Conservation (phyloP, 768 basidiomycete genomes). For the Suillus discolor region DNA sequence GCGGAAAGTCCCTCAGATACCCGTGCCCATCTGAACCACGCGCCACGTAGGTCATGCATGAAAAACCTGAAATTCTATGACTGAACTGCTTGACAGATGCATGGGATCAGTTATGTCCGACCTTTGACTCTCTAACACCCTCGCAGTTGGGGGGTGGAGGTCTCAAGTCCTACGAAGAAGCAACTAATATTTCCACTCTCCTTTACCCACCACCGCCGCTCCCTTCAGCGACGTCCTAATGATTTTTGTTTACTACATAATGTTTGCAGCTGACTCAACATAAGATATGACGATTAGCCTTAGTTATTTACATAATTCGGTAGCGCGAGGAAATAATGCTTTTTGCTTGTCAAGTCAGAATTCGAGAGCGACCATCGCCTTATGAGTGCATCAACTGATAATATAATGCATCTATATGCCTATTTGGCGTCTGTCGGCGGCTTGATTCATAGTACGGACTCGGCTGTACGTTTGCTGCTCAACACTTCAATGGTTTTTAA, state of each 20-base stretch:
- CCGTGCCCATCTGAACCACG: neutral
- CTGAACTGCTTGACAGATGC: slow-evolving; percentile 15
- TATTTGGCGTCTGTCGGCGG: too few species aligned
- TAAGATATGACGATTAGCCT: neutral
- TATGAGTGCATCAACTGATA: too few species aligned
- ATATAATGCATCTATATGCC: too few species aligned
- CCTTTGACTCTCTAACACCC: slow-evolving; percentile 19
- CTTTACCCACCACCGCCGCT: slow-evolving; percentile 15
- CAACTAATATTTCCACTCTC: slow-evolving; percentile 20
- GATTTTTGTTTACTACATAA: neutral
- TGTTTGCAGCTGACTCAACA: neutral
- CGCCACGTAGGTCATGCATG: neutral
- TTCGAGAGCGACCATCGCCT: too few species aligned
- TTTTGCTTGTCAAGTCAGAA: too few species aligned
- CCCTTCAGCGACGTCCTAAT: too few species aligned
- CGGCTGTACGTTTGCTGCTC: too few species aligned
- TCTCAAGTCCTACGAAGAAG: slow-evolving; percentile 18
- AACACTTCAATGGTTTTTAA: too few species aligned
- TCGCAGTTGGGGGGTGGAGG: slow-evolving; percentile 25
- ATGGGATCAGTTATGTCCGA: slow-evolving; percentile 30
- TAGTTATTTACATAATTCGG: neutral
- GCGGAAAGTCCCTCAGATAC: slow-evolving; percentile 26
- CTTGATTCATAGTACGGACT: too few species aligned
- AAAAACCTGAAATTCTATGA: neutral
- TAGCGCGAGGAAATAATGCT: too few species aligned